These are phyloP conservation scores for Microbotryum violaceum DNA, from an alignment of 1,284 basidiomycete genomes.

Conservation along the genomic window DNA sequence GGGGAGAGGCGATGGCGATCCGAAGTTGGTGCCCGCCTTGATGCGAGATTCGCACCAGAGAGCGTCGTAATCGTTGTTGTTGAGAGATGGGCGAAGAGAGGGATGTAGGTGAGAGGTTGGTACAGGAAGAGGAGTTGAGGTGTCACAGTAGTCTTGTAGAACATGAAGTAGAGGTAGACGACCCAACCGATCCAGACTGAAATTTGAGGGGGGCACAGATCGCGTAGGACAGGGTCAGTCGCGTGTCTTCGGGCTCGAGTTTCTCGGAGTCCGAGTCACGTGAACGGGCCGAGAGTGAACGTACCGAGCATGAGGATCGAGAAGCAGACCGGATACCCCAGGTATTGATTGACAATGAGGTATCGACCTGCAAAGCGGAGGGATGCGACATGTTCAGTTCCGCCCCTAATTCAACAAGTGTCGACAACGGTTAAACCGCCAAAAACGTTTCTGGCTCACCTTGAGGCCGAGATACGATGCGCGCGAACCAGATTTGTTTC, in stretches of 20 bases:
- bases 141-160: neutral
- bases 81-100: constrained; percentile 13
- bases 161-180: constrained; percentile 10
- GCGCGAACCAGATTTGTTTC: constrained; percentile 1
- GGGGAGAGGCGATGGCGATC: constrained; percentile 10
- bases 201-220: neutral
- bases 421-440: neutral
- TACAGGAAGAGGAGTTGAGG: too few relatives aligned
- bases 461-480: constrained; percentile 8
- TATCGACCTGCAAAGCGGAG: constrained; percentile 1
- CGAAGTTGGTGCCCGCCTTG: neutral
- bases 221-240: neutral
- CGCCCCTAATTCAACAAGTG: too few relatives aligned
- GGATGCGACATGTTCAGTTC: too few relatives aligned
- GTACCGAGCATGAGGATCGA: constrained; percentile 3
- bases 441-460: neutral
- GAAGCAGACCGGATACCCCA: constrained; percentile 7
- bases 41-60: constrained; percentile 14
- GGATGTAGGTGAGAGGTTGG: constrained; percentile 4
- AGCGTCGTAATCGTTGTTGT: constrained; percentile 14
- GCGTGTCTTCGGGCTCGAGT: neutral
- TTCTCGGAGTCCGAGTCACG: neutral
- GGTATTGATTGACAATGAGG: constrained; percentile 13
- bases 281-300: neutral
- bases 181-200: constrained; percentile 15